These are phyloP conservation scores for Trifolium dubium DNA, from an alignment of 306 rosid species.

Conservation along the genomic window DNA sequence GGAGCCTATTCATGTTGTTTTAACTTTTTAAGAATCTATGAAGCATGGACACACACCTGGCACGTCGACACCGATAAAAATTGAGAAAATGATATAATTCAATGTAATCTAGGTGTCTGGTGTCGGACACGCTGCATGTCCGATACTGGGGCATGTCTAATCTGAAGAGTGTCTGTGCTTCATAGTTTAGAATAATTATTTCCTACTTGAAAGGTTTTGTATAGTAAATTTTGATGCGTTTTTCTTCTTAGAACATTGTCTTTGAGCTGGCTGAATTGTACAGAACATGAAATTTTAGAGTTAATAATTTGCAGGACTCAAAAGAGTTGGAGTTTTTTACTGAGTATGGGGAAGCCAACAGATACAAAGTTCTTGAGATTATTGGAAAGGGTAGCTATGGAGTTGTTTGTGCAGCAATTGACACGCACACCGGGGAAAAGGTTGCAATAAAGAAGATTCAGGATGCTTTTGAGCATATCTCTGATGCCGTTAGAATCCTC, in stretches of 20 bases:
- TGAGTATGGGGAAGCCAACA: constrained; percentile 81
- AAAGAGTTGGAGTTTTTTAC: constrained; percentile 73
- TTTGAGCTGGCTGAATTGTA: constrained; percentile 19
- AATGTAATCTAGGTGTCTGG: no score
- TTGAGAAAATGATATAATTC: no score
- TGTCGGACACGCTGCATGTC: no score
- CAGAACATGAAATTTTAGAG: constrained; percentile 3
- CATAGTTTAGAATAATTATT: neutral
- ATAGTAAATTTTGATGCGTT: neutral
- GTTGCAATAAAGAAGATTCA: constrained; percentile 89
- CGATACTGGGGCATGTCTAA: no score
- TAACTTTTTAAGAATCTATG: no score
- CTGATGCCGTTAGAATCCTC: constrained; percentile 81
- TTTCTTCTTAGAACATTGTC: constrained; percentile 3
- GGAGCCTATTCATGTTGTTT: neutral
- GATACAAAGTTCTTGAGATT: constrained; percentile 78
- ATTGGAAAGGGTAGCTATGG: constrained; percentile 93
- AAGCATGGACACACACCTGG: no score
- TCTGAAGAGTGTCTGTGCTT: no score
- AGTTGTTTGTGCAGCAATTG: constrained; percentile 85
- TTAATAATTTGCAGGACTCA: constrained; percentile 52
- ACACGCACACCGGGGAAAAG: constrained; percentile 81
- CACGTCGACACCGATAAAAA: no score
- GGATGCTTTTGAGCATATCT: constrained; percentile 70
- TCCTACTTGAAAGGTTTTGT: constrained; percentile 14